Conservation (phyloP, 75 land plant species). For the Cryptomeria japonica region DNA sequence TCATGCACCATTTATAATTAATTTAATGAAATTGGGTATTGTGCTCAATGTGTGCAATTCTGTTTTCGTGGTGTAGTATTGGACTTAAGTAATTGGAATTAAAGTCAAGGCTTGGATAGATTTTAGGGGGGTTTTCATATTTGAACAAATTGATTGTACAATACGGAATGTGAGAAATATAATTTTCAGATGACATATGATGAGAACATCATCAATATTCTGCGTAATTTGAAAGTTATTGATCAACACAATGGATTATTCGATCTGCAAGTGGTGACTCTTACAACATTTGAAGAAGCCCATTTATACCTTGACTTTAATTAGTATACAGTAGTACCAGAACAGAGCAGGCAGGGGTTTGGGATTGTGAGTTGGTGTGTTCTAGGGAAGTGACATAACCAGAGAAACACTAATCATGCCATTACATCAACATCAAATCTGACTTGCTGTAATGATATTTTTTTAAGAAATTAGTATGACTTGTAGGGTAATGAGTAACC, state of each 20-base stretch:
- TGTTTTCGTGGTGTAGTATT: too few species aligned
- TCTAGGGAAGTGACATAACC: not conserved
- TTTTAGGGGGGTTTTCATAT: too few species aligned
- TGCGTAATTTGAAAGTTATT: too few species aligned
- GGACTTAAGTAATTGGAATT: too few species aligned
- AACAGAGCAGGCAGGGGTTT: not conserved
- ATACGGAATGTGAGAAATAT: too few species aligned
- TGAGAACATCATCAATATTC: too few species aligned
- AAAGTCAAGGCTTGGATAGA: too few species aligned
- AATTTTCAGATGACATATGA: too few species aligned
- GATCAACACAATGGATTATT: not conserved
- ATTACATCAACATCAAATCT: not conserved
- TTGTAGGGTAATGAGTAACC: not conserved
- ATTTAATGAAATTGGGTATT: too few species aligned
- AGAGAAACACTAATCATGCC: not conserved
- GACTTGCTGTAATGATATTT: not conserved
- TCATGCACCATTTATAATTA: too few species aligned
- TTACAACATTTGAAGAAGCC: not conserved
- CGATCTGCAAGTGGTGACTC: not conserved
- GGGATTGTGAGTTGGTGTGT: not conserved
- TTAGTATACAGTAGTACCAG: not conserved
- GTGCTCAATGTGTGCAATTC: too few species aligned
- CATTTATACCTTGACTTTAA: not conserved
- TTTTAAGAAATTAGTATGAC: not conserved
- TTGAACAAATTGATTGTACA: too few species aligned